Percentiles rank a stretch among this genome's conserved stretches.
Conservation (phyloP, 2,329 filamentous ascomycete species). For the Aspergillus neoniger region DNA sequence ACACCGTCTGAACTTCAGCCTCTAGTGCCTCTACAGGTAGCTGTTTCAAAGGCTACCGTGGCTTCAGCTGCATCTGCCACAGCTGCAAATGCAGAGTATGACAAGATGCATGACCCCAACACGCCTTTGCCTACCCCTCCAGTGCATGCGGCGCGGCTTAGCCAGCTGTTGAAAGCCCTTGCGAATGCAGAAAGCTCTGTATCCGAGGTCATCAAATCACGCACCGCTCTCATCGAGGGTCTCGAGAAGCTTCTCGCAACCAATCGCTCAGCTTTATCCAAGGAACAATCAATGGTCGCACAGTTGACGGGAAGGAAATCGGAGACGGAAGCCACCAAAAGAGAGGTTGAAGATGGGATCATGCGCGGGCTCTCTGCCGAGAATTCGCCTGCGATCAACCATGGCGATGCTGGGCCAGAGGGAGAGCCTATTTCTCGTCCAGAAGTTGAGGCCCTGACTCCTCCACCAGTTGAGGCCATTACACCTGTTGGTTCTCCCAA, state of each 20-base stretch:
- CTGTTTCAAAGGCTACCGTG: slow-evolving; percentile 70
- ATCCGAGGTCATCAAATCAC: slow-evolving; percentile 83
- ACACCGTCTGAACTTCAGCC: slow-evolving; percentile 76
- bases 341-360: slow-evolving; percentile 86
- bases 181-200: slow-evolving; percentile 87
- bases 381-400: slow-evolving; percentile 51
- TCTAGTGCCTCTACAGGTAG: slow-evolving; percentile 72
- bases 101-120: slow-evolving; percentile 74
- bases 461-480: slow-evolving; percentile 64
- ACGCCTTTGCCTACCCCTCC: slow-evolving; percentile 74
- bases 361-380: slow-evolving; percentile 76
- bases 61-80: slow-evolving; percentile 67
- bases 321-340: slow-evolving; percentile 78
- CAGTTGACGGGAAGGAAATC: slow-evolving; percentile 67
- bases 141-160: slow-evolving; percentile 87
- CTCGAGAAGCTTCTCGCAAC: slow-evolving; percentile 79
- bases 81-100: slow-evolving; percentile 77
- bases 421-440: slow-evolving; percentile 57
- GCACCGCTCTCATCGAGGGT: slow-evolving; percentile 72
- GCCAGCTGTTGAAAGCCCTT: slow-evolving; percentile 83
- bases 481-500: slow-evolving; percentile 55
- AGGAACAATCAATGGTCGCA: slow-evolving; percentile 67
- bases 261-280: slow-evolving; percentile 68
- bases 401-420: slow-evolving; percentile 34
- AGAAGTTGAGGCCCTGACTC: slow-evolving; percentile 82